Percentiles rank a stretch among this genome's conserved stretches.
Conservation (phyloP, 2,329 filamentous ascomycete species). For the Gaeumannomyces tritici region DNA sequence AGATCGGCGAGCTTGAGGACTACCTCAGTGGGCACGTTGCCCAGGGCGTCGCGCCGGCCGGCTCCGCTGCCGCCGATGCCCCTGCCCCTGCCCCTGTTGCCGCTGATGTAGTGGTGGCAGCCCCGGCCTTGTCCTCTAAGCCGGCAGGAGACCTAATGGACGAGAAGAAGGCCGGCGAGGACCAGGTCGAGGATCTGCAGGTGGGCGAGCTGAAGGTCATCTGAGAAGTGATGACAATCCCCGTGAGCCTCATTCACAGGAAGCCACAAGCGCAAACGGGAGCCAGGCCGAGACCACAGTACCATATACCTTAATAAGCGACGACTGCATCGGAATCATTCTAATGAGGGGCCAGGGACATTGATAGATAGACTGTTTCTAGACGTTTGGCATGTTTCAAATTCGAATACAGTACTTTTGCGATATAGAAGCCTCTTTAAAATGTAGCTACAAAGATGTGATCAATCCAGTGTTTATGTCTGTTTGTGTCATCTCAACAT, state of each 20-base stretch:
- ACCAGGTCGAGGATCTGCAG: conserved; percentile 15
- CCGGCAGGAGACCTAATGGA: conserved; percentile 3
- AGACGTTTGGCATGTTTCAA: not conserved
- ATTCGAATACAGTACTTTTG: not conserved
- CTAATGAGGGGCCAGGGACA: not conserved
- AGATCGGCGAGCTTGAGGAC: conserved; percentile 77
- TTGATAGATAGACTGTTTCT: not conserved
- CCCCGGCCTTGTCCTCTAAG: not conserved
- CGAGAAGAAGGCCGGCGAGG: not conserved
- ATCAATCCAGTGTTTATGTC: no score
- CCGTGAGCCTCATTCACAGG: no score
- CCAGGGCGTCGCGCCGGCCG: conserved; percentile 8
- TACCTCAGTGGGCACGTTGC: conserved; percentile 62
- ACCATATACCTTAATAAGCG: no score
- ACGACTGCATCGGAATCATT: not conserved
- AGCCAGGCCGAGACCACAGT: not conserved
- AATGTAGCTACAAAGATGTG: no score
- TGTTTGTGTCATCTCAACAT: no score
- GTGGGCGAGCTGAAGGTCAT: conserved; percentile 8
- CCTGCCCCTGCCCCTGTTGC: not conserved
- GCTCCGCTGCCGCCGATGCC: not conserved
- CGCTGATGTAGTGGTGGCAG: not conserved
- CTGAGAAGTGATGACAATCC: not conserved
- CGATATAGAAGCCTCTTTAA: not conserved
- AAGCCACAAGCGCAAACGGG: not conserved